Conservation (phyloP, 116 monocot species). For the Thalassia testudinum region DNA sequence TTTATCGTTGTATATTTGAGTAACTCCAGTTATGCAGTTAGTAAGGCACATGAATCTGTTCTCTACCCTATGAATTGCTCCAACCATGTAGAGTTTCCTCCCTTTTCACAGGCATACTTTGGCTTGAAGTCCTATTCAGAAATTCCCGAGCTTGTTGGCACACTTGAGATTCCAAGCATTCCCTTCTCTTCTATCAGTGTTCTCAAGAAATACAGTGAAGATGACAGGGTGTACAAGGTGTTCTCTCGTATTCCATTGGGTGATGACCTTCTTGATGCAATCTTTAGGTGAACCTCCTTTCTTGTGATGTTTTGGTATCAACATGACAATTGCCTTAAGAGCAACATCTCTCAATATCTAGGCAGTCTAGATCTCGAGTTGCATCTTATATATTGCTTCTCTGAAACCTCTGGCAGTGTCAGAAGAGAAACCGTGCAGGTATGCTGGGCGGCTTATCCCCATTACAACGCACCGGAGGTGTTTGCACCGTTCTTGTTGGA, state of each 20-base stretch:
- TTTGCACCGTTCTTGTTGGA: constrained; percentile 85
- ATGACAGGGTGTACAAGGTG: constrained; percentile 65
- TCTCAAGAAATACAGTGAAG: constrained; percentile 55
- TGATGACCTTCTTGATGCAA: constrained; percentile 49
- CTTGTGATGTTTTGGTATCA: not conserved
- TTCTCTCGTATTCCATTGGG: constrained; percentile 54
- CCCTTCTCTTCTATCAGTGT: constrained; percentile 74
- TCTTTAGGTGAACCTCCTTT: constrained; percentile 55
- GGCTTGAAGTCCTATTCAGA: constrained; percentile 52
- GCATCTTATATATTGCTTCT: too few species aligned
- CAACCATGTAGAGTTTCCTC: too few species aligned
- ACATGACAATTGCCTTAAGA: not conserved
- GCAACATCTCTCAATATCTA: too few species aligned
- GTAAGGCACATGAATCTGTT: too few species aligned
- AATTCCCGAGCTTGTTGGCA: constrained; percentile 78
- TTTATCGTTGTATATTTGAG: too few species aligned
- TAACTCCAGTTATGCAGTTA: too few species aligned
- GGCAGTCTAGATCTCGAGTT: too few species aligned
- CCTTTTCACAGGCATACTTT: constrained; percentile 52
- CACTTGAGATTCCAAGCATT: constrained; percentile 51
- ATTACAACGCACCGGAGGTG: constrained; percentile 65
- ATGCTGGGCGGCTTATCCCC: constrained; percentile 94
- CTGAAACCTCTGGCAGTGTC: constrained; percentile 15
- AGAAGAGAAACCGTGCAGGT: constrained; percentile 61
- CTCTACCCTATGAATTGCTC: too few species aligned